Conservation (phyloP, 805 yeast genomes). For the Pichia exigua region DNA sequence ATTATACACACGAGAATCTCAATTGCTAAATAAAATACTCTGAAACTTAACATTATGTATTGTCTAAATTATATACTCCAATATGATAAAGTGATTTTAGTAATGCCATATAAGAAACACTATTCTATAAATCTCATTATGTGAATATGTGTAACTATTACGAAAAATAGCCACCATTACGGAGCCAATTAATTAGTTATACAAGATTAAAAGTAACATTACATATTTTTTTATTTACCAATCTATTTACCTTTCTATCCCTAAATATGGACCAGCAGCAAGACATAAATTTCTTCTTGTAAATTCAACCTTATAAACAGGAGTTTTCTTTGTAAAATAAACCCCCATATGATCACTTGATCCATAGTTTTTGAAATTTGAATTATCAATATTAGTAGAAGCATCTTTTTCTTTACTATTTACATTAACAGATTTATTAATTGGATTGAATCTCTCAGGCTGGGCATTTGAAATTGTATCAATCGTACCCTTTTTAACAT, state of each 20-base stretch:
- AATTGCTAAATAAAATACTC: too few relatives aligned
- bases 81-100: too few relatives aligned
- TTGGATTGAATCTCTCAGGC: slow-evolving; percentile 44
- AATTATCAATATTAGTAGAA: not conserved
- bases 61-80: too few relatives aligned
- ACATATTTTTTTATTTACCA: not conserved
- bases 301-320: slow-evolving; percentile 87
- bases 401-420: slow-evolving; percentile 45
- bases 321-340: slow-evolving; percentile 87
- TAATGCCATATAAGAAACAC: too few relatives aligned
- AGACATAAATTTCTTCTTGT: slow-evolving; percentile 85
- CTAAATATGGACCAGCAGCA: slow-evolving; percentile 81
- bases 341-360: slow-evolving; percentile 77
- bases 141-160: too few relatives aligned
- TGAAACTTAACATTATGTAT: too few relatives aligned
- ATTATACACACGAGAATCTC: too few relatives aligned
- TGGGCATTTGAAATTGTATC: slow-evolving; percentile 32
- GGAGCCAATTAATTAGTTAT: not conserved
- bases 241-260: slow-evolving; percentile 1
- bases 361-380: slow-evolving; percentile 57
- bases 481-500: slow-evolving; percentile 73
- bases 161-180: too few relatives aligned
- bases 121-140: too few relatives aligned
- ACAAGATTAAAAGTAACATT: not conserved
- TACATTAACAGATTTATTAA: slow-evolving; percentile 25